Base-by-base conservation (phyloP, 306 rosid genomes). In the Lathyrus aphaca region DNA sequence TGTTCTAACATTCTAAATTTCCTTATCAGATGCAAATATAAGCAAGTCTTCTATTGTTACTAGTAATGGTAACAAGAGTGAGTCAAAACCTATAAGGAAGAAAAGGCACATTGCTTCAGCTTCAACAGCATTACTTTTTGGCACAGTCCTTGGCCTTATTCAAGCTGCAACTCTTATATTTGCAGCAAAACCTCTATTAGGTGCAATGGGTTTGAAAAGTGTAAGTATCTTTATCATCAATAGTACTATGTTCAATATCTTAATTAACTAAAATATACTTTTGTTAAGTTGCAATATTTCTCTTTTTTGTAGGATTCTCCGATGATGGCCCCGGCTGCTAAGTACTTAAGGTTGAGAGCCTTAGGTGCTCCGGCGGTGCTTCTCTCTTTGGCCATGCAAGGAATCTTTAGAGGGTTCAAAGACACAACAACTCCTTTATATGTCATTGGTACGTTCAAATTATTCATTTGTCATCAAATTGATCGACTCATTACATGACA, bases 291-390 rank as follows among this genome's bases (percentile, higher is more conserved):
- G 43, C 29, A 11, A 30, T 13, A 19, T n/a, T 17, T 27, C 6
- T 46, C 48, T 63, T 6, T 59, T 69, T 48, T 65, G 61, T 58
- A 94, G 99, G 78, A 39, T 46, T 94, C 99, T 30, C 92, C 92
- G 18, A 91, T 94, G 99, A 76, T 91, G 43, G 66, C 10, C 11
- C 95, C 95, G 8, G 96, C 96, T 35, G 69, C 66, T 46, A 83
- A 86, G 83, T 95, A 95, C 90, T 81, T 95, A 79, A 86, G 75
- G 43, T 70, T 92, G 78, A 84, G 99, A 62, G 58, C 99, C 18
- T 76, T 95, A 16, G 99, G 99, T 76, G 95, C 99, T 66, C 99
- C 99, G 42, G 99, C 99, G 10, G 97, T 91, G 79, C 99, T 95
- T 87, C 96, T 95, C 18, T 87, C 96, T n/a, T 77, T 95, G 74